Evolutionary conservation across 2,329 filamentous ascomycete species (phyloP), one percentile per base, ranked within the genome.

Genomic region (Aspergillus fumigatus): DNA sequence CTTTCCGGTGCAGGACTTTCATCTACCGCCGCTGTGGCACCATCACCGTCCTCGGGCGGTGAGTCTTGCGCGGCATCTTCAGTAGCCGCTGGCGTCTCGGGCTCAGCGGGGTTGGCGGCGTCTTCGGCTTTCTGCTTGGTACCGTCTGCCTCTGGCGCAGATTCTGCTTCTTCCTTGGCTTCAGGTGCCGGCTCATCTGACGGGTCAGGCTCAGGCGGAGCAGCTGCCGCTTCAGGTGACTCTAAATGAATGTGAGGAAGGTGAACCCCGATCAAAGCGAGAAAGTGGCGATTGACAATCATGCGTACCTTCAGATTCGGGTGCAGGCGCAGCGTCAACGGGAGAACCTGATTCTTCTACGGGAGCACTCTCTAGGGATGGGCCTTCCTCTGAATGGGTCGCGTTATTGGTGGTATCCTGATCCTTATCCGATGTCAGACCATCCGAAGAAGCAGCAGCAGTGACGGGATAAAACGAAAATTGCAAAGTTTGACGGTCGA

Each of bases 401-500:
- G 69, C 59, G 64, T 70, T 70, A 65, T 67, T 71, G 41, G n/a
- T 47, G 43, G 14, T 47, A 62, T 70, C 69, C 65, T 75, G 70
- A 61, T 71, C 67, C 62, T 75, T 67, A 62, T 68, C 65, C 62
- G 65, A 62, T 62, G 71, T 71, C 70, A 72, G 67, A 67, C 56
- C 48, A 62, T 67, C 64, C 59, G 67, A 59, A 65, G 64, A 64
- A 59, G 65, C 55, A 66, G 65, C 55, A 66, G 65, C 57, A 62
- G 61, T 56, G 57, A 76, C 68, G 65, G 71, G 69, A 65, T 74
- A 70, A 62, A 63, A 70, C 64, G 68, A 70, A 60, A 68, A 76
- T 63, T 67, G 59, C 53, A 69, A 60, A 61, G 73, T 73, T 59
- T 68, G 61, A 67, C 59, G 70, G 66, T 78, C 74, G 67, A 72